Base-by-base conservation (phyloP, 2,329 filamentous ascomycete species). In the Fusarium sarcochroum region DNA sequence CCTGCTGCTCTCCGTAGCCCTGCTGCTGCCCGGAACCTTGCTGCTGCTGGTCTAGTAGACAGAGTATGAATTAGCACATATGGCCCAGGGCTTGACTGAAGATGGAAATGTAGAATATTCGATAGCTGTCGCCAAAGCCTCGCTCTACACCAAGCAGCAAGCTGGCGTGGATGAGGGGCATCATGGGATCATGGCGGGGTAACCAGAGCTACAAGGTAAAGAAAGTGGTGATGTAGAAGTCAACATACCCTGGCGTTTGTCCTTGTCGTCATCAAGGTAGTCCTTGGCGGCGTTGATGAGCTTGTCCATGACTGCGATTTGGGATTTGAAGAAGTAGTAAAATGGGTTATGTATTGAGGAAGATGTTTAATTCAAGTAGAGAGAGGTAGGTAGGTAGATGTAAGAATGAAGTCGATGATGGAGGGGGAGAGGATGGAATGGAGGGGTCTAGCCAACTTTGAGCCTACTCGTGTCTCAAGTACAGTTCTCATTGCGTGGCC, bases 211-310 rank as follows among this genome's bases (percentile, higher is more conserved):
- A 30, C 25, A 25, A 27, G 38, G 30, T 21, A 37, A 18, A 27
- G 41, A 9, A 44, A 52, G 45, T 11, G 23, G 18, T 15, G 13
- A 49, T n/a, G 44, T 45, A 45, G 30, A 53, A n/a, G 32, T 44
- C 7, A 42, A 63, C 50, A 46, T 59, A 72, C 69, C 69, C 55
- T 75, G 73, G 44, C 67, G 54, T 59, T 76, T 73, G 49, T 73
- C 61, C 63, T 77, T 73, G 59, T 72, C 68, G 40, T 75, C 71
- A 57, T 75, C 72, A 57, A 81, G 77, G 23, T 76, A 79, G 38
- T 80, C 77, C 71, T 79, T 80, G 55, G 78, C 80, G 20, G 74
- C 75, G 70, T 66, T 78, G 66, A 82, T 61, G 61, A 82, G 59
- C 56, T 77, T 79, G 41, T 82, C 79, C 80, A 82, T 82, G 49